Base-by-base conservation (phyloP, 2,329 filamentous ascomycete genomes). In the Albifimbria verrucaria region DNA sequence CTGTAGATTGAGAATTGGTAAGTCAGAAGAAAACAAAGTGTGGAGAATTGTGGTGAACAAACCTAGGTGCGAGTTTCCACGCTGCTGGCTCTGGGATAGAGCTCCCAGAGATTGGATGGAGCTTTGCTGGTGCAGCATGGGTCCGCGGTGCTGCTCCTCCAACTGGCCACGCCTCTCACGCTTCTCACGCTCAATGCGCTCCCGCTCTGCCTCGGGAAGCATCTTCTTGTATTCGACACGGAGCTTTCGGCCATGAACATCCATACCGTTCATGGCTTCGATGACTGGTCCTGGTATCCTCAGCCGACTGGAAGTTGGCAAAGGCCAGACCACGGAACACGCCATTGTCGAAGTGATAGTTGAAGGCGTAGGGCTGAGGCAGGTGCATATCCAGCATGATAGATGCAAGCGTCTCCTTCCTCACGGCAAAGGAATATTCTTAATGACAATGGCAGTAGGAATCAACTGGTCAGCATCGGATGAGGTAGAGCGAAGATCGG, bases 221-320 rank as follows among this genome's bases (percentile, higher is more conserved):
- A 99, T 97, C 77, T 97, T 97, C 80, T 99, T 99, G 77, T 97
- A 99, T 72, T 99, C 94, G 23, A 99, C 94, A 48, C 94, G 83
- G 60, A 99, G 77, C 75, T 97, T 97, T 56, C 94, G 84, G 45
- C 94, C 94, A 68, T 96, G 92, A 9, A 99, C 83, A 66, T 97
- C 94, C 71, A 97, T 89, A 62, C 96, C 92, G 67, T 99, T 99
- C 81, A 99, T 88, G 50, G 88, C 82, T 54, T 96, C 89, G 57
- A 99, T 99, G 48, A 97, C 94, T n/a, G 48, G 88, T 82, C 12
- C 90, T 88, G 1, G 94, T 99, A 71, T 99, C 94, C 59, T 97
- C 90, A 1, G 94, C 86, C 17, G 91, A 96, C 32, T 94, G 96
- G 71, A 97, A 99, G 74, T 99, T 99, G 67, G 94, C 94, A 75